Conservation (phyloP, 768 basidiomycete genomes). For the Saitozyma sp. region DNA sequence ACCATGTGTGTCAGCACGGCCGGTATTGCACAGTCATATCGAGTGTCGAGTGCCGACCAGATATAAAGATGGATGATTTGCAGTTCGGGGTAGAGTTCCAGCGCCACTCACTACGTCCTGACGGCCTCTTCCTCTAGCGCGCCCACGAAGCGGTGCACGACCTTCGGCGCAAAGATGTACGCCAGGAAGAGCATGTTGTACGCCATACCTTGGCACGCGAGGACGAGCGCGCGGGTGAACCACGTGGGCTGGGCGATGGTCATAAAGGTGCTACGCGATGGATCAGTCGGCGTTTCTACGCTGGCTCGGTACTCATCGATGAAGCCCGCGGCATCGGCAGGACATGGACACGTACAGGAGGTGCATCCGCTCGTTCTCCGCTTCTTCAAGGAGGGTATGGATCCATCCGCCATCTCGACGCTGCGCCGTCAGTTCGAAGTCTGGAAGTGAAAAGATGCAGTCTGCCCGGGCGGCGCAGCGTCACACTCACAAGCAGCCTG, state of each 20-base stretch:
- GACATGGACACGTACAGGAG: conserved; percentile 63
- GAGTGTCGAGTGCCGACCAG: no score
- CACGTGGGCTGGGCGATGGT: conserved; percentile 76
- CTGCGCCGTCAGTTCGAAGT: conserved; percentile 41
- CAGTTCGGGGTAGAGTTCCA: background rate
- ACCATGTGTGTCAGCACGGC: background rate
- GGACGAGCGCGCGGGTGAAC: conserved; percentile 76
- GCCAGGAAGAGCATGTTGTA: conserved; percentile 61
- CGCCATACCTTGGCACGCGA: conserved; percentile 78
- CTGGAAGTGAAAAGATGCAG: background rate
- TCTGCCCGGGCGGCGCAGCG: background rate
- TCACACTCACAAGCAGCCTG: conserved; percentile 70
- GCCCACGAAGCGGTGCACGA: conserved; percentile 81
- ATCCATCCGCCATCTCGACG: conserved; percentile 74
- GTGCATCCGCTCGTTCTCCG: conserved; percentile 97
- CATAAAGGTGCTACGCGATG: conserved; percentile 80
- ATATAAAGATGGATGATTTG: no score
- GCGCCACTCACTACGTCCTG: conserved; percentile 70
- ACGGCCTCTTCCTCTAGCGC: conserved; percentile 95
- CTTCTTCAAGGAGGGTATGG: conserved; percentile 87
- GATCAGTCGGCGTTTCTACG: background rate
- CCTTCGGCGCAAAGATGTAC: conserved; percentile 60
- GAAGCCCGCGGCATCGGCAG: background rate
- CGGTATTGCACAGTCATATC: no score
- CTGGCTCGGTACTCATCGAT: background rate